Conservation (phyloP, 345 rosid genomes). For the Gossypium anomalum region DNA sequence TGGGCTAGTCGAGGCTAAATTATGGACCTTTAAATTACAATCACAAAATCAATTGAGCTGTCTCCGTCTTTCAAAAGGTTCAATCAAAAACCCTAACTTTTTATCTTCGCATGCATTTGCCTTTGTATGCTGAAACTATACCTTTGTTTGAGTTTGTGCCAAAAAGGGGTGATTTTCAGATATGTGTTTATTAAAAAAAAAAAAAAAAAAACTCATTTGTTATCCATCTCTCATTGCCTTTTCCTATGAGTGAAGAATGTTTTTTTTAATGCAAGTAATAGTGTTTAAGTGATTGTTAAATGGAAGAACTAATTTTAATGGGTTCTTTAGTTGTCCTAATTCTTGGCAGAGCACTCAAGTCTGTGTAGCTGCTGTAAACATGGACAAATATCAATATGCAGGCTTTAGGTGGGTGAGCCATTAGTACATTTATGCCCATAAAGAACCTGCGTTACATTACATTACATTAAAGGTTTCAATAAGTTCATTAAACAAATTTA, state of each 20-base stretch:
- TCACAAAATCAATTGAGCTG: too few species aligned
- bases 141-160: neutral
- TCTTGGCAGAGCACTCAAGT: conserved; percentile 3
- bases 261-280: neutral
- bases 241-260: too few species aligned
- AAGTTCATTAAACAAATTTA: neutral
- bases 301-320: neutral
- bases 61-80: neutral
- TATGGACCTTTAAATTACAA: neutral
- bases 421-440: conserved; percentile 1
- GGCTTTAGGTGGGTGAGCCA: conserved; percentile 11
- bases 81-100: neutral
- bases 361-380: conserved; percentile 16
- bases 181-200: conserved; percentile 1
- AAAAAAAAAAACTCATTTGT: neutral
- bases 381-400: conserved; percentile 15
- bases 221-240: neutral
- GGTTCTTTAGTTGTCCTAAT: conserved; percentile 6
- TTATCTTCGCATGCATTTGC: neutral
- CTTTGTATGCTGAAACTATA: neutral
- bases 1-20: neutral
- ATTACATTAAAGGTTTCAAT: neutral
- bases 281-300: neutral
- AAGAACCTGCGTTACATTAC: conserved; percentile 14
- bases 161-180: neutral